phyloP scores from a whole-genome alignment of 768 basidiomycete genomes.

The Heimioporus sp. region DNA sequence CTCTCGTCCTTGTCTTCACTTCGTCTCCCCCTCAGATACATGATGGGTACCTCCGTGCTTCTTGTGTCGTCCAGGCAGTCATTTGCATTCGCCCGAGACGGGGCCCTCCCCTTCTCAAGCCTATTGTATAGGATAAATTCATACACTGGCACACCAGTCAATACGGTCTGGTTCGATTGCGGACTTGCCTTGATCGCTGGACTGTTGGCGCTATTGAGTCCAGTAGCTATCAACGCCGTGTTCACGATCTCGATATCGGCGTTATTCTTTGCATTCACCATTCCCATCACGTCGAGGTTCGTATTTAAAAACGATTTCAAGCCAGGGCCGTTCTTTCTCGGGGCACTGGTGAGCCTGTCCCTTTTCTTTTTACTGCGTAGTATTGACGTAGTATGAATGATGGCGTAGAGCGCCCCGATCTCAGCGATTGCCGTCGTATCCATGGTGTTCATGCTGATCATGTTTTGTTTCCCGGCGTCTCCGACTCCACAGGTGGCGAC shows the following conservation, averaged over 20 bases:
- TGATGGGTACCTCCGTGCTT: conserved; percentile 42
- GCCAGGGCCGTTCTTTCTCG: conserved; percentile 47
- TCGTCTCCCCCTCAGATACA: conserved; percentile 28
- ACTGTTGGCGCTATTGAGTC: conserved; percentile 51
- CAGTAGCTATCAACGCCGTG: conserved; percentile 53
- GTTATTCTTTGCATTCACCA: conserved; percentile 41
- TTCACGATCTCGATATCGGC: conserved; percentile 48
- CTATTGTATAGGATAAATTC: conserved; percentile 51
- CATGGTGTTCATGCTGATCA: conserved; percentile 62
- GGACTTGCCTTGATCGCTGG: conserved; percentile 43
- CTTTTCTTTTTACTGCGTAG: not conserved
- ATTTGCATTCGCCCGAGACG: conserved; percentile 57
- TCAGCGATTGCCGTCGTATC: conserved; percentile 53
- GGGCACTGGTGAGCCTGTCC: conserved; percentile 32
- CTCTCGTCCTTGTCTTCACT: not conserved
- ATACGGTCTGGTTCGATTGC: conserved; percentile 55
- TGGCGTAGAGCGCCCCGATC: conserved; percentile 47
- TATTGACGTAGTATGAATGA: conserved; percentile 1
- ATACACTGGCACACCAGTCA: conserved; percentile 51
- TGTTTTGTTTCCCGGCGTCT: conserved; percentile 61
- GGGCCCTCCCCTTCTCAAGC: conserved; percentile 54
- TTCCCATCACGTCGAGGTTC: conserved; percentile 50
- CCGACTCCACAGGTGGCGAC: conserved; percentile 39
- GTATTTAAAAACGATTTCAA: conserved; percentile 42
- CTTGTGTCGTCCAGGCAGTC: conserved; percentile 52